phyloP scores from a whole-genome alignment of 1,284 basidiomycete genomes.

The Leccinum holopus region DNA sequence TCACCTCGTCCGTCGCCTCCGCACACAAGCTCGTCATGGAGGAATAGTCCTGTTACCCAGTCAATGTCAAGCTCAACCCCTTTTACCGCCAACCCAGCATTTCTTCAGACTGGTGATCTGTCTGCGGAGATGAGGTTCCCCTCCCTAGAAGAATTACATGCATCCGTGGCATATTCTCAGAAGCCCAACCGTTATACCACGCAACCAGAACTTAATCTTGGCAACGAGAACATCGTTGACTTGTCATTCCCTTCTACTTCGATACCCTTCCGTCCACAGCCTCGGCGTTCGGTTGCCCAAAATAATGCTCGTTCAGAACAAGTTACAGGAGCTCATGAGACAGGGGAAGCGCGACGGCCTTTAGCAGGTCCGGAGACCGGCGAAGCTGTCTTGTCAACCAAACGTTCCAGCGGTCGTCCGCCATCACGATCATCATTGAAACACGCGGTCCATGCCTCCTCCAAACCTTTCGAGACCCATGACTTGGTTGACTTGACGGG shows the following conservation, averaged over 20 bases:
- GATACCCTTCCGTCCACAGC: conserved; percentile 18
- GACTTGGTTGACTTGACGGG: conserved; percentile 25
- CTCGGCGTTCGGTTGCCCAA: conserved; percentile 17
- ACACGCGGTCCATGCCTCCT: conserved; percentile 12
- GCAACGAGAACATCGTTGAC: conserved; percentile 20
- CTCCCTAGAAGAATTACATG: conserved; percentile 74
- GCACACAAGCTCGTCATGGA: conserved; percentile 23
- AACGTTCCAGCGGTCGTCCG: conserved; percentile 26
- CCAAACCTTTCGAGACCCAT: conserved; percentile 20
- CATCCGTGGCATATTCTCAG: conserved; percentile 43
- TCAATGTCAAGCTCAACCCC: conserved; percentile 18
- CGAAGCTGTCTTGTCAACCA: conserved; percentile 18
- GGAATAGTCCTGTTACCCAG: conserved; percentile 14
- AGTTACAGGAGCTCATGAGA: conserved; percentile 57
- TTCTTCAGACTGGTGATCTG: conserved; percentile 39
- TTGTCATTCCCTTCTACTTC: conserved; percentile 25
- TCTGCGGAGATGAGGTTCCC: conserved; percentile 70
- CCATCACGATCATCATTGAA: conserved; percentile 30
- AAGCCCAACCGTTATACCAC: conserved; percentile 19
- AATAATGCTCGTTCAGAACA: conserved; percentile 48
- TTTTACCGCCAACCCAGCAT: conserved; percentile 21
- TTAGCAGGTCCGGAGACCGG: conserved; percentile 12
- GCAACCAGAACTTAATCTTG: conserved; percentile 15
- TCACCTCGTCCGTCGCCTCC: conserved; percentile 47
- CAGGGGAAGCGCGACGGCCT: conserved; percentile 17